A percentile compares a stretch with the other conserved stretches of the same genome.
Evolutionary conservation across 1,284 basidiomycete genomes (phyloP).

Genomic region (Nidula niveotomentosa): DNA sequence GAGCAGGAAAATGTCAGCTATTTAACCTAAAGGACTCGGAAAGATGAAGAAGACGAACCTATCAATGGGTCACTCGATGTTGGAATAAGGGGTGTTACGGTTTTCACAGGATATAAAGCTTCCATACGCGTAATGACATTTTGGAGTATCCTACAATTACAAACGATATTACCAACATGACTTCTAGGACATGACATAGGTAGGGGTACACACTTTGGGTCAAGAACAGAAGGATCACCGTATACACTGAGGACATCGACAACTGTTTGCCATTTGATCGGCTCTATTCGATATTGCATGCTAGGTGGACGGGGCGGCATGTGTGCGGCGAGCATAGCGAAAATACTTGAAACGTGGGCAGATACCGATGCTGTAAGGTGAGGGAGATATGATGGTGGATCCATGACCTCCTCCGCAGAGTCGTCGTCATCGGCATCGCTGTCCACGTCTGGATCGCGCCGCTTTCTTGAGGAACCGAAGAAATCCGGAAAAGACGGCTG

Average conservation of each 20-base stretch:
- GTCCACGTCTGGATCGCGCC: conserved; percentile 7
- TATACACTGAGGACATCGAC: conserved; percentile 40
- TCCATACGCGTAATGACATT: too few species aligned
- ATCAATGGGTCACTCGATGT: too few species aligned
- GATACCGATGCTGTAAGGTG: conserved; percentile 34
- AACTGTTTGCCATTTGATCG: conserved; percentile 49
- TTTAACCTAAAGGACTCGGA: too few species aligned
- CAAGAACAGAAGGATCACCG: conserved; percentile 14
- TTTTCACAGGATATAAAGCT: too few species aligned
- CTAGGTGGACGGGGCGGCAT: conserved; percentile 43
- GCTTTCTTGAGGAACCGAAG: conserved; percentile 1
- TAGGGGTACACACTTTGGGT: background rate
- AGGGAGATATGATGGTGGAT: conserved; percentile 21
- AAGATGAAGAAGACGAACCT: too few species aligned
- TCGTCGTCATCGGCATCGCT: conserved; percentile 17
- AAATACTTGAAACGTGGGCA: conserved; percentile 39
- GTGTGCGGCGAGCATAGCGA: conserved; percentile 44
- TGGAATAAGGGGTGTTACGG: too few species aligned
- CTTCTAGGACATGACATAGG: too few species aligned
- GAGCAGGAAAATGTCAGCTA: too few species aligned
- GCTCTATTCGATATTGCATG: conserved; percentile 50
- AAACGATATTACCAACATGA: too few species aligned
- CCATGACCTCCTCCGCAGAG: conserved; percentile 13
- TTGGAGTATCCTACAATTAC: too few species aligned
- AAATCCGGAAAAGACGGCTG: conserved; percentile 10